Conservation (phyloP, 352 stramenopile species). For the Pythium scleroteichum region DNA sequence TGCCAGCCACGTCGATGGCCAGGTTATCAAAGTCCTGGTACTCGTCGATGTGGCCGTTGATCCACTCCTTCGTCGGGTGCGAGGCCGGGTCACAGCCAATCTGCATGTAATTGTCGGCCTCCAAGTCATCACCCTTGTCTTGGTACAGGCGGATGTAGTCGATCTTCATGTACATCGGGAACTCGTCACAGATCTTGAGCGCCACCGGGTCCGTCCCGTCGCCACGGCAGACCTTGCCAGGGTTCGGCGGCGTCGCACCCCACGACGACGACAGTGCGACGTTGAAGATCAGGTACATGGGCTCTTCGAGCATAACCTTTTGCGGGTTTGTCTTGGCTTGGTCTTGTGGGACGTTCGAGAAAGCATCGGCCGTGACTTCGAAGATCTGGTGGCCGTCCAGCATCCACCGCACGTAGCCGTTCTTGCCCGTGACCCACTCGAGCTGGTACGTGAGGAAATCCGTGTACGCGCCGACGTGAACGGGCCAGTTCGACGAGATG, state of each 20-base stretch:
- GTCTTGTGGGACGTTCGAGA: constrained; percentile 59
- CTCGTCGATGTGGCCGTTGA: constrained; percentile 39
- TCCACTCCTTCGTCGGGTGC: constrained; percentile 44
- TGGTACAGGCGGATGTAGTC: constrained; percentile 40
- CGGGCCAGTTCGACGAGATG: constrained; percentile 76
- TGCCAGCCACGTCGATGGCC: constrained; percentile 28
- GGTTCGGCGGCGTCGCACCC: constrained; percentile 67
- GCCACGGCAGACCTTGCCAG: constrained; percentile 45
- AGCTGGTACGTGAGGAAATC: constrained; percentile 69
- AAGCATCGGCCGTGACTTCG: constrained; percentile 54
- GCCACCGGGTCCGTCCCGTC: constrained; percentile 34
- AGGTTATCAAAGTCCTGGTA: constrained; percentile 40
- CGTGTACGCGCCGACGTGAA: constrained; percentile 59
- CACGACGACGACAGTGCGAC: constrained; percentile 90
- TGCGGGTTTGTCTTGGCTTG: constrained; percentile 44
- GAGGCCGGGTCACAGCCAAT: constrained; percentile 38
- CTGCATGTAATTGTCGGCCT: constrained; percentile 33
- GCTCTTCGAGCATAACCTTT: constrained; percentile 87
- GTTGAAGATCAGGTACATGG: constrained; percentile 94
- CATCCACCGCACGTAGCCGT: constrained; percentile 76
- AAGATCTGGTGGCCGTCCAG: constrained; percentile 58
- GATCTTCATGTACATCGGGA: constrained; percentile 47
- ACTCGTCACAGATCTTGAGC: constrained; percentile 48
- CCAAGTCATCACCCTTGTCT: constrained; percentile 24
- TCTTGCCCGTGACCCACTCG: constrained; percentile 68